Base-by-base conservation (phyloP, 2,329 filamentous ascomycete genomes). In the Diplodia corticola region DNA sequence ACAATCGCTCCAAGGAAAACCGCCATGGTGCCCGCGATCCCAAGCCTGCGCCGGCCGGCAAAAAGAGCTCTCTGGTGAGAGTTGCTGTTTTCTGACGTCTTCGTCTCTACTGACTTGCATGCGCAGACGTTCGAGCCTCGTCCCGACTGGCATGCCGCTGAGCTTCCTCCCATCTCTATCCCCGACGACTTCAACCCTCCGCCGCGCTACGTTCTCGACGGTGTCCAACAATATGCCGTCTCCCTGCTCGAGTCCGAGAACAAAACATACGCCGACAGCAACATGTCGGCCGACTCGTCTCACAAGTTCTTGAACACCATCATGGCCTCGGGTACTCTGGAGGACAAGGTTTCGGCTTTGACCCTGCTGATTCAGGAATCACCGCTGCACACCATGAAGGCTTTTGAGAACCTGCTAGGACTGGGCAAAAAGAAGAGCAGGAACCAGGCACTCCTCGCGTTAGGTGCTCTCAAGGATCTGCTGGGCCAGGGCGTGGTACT, bases 301-400 rank as follows among this genome's bases (percentile, higher is more conserved):
- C 91, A 96, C 79, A 96, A 93, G 77, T 99, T 99, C 82, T 89
- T 98, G 83, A 92, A 93, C 1, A 96, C 93, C 20, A 97, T 99
- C 76, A 97, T 98, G 91, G 84, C 92, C 10, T 96, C 93, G 1
- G 95, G 95, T 83, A 99, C 96, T 10, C 86, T 98, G 71, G 96
- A 93, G 65, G 95, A 99, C 78, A 98, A 97, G 78, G 90, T 98
- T 50, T 99, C 95, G 2, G 96, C 95, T 3, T 83, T 99, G 73
- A 99, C 95, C 4, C 83, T 99, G 71, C 91, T 95, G 65, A 89
- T 97, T 13, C 96, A 99, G 80, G 95, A 99, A 78, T 98, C 96
- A 9, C 95, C 95, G 20, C 81, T 98, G 61, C 95, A 99, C 78
- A 98, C 93, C 68, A 89, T 88, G 69, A 94, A 95, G 74, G 91